A percentile compares a stretch with the other conserved stretches of the same genome.
Evolutionary conservation across 768 basidiomycete species (phyloP).

Genomic region (Nevesoporus exiguus): DNA sequence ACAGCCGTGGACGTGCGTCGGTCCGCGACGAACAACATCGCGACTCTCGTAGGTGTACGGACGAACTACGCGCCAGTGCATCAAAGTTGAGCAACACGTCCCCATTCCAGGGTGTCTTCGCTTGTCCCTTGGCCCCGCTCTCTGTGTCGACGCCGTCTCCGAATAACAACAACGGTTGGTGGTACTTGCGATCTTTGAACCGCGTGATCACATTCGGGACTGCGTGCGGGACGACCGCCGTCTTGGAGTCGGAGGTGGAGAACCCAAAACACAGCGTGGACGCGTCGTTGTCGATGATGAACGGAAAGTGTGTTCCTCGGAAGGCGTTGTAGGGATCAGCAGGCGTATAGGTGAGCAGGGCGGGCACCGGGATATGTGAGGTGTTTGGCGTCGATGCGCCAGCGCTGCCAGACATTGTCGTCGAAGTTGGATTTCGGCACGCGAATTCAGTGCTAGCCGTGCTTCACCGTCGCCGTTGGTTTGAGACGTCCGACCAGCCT

Average conservation of each 20-base stretch:
- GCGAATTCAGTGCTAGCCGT: too few species aligned
- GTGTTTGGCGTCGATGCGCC: constrained; percentile 12
- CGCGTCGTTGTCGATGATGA: constrained; percentile 89
- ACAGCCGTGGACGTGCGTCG: constrained; percentile 13
- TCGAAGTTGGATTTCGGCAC: background rate
- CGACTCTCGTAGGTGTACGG: too few species aligned
- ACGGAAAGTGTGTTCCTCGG: constrained; percentile 52
- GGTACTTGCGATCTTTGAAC: constrained; percentile 86
- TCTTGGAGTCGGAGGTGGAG: constrained; percentile 37
- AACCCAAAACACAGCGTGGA: constrained; percentile 83
- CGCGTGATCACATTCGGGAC: constrained; percentile 75
- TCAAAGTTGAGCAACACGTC: constrained; percentile 91
- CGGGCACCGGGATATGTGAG: constrained; percentile 21
- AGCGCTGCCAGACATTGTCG: constrained; percentile 13
- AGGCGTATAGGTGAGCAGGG: constrained; percentile 33
- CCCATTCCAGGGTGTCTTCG: constrained; percentile 88
- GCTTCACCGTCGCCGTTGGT: too few species aligned
- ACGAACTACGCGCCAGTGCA: constrained; percentile 61
- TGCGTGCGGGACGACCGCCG: constrained; percentile 43
- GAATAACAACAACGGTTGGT: constrained; percentile 80
- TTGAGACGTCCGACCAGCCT: too few species aligned
- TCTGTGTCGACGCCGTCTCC: constrained; percentile 88
- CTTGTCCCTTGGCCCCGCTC: constrained; percentile 73
- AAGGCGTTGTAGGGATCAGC: constrained; percentile 50
- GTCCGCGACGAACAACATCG: too few species aligned